These are phyloP conservation scores for Prunella vulgaris DNA, from an alignment of 257 asterid species.

Conservation along the genomic window DNA sequence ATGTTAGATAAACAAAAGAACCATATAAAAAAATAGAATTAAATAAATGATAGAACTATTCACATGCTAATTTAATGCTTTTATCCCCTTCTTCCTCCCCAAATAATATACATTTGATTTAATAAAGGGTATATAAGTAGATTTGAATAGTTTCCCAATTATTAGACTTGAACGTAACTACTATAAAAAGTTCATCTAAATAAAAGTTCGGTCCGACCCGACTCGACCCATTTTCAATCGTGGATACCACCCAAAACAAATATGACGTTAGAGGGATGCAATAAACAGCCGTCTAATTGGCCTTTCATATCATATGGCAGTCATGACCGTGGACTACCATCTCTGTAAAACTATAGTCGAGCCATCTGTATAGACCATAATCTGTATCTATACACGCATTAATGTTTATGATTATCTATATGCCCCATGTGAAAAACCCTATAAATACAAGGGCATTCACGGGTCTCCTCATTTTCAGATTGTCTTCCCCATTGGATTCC, in stretches of 20 bases:
- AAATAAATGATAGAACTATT: no score
- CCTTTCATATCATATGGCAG: not conserved
- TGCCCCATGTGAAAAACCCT: constrained; percentile 23
- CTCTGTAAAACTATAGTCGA: not conserved
- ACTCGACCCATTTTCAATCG: no score
- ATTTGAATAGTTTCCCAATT: no score
- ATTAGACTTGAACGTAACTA: no score
- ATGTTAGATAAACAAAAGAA: no score
- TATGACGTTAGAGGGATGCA: not conserved
- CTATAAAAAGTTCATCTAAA: no score
- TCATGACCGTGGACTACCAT: not conserved
- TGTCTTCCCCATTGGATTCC: not conserved
- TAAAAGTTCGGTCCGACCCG: no score
- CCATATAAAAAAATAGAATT: no score
- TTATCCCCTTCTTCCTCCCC: no score
- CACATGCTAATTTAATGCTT: no score
- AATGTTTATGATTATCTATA: not conserved
- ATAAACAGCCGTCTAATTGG: not conserved
- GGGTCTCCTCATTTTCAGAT: constrained; percentile 21
- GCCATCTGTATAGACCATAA: not conserved
- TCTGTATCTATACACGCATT: not conserved
- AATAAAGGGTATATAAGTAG: no score
- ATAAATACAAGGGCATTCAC: constrained; percentile 24
- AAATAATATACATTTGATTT: no score
- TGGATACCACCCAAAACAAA: not conserved